phyloP scores from a whole-genome alignment of 1,284 basidiomycete species.

The Sphagnurus paluster region DNA sequence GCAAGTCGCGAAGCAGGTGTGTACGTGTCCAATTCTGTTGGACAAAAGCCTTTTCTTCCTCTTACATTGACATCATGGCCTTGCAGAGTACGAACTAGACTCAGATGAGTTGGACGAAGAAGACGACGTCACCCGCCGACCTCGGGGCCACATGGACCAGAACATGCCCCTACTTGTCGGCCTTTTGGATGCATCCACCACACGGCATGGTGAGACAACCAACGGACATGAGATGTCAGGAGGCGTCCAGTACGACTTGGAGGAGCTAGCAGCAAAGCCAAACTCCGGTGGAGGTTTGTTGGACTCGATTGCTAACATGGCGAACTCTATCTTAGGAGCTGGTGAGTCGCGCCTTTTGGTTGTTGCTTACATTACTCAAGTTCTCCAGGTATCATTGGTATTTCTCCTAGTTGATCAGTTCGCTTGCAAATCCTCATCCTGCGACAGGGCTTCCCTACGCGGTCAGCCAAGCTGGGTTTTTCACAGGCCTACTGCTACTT shows the following conservation, averaged over 20 bases:
- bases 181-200: conserved; percentile 61
- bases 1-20: conserved; percentile 76
- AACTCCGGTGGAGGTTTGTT: conserved; percentile 77
- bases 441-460: conserved; percentile 85
- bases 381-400: conserved; percentile 79
- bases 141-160: conserved; percentile 47
- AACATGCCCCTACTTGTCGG: conserved; percentile 77
- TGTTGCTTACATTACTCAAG: conserved; percentile 8
- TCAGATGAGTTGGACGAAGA: conserved; percentile 70
- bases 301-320: conserved; percentile 91
- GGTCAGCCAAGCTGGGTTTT: conserved; percentile 89
- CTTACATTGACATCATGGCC: conserved; percentile 4
- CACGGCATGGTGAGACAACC: conserved; percentile 54
- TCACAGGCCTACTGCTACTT: conserved; percentile 83
- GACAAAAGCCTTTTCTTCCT: conserved; percentile 8
- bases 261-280: conserved; percentile 65
- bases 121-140: conserved; percentile 33
- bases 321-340: conserved; percentile 96
- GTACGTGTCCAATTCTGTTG: conserved; percentile 31
- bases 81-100: conserved; percentile 74
- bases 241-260: conserved; percentile 54
- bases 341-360: conserved; percentile 46
- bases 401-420: conserved; percentile 6
- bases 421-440: not conserved
- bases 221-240: conserved; percentile 35